Conservation (phyloP, 805 yeast species). For the Clavispora phyllophila region DNA sequence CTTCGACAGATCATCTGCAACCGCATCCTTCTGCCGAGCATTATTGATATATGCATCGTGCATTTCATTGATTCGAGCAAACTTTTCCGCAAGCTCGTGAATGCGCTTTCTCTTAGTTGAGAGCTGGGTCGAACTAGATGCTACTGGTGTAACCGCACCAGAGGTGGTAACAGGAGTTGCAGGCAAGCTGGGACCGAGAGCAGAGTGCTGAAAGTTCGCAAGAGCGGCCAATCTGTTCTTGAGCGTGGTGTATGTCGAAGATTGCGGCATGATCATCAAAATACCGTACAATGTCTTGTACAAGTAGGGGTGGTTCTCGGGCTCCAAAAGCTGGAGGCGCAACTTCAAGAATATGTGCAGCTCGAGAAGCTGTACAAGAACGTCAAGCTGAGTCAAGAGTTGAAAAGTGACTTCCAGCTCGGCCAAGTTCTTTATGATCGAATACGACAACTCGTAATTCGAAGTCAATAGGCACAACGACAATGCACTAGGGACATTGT, state of each 20-base stretch:
- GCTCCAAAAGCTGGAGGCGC: constrained; percentile 84
- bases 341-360: constrained; percentile 87
- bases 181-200: constrained; percentile 5
- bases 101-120: constrained; percentile 35
- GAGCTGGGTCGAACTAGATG: constrained; percentile 19
- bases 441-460: constrained; percentile 80
- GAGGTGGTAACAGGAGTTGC: constrained; percentile 14
- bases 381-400: constrained; percentile 79
- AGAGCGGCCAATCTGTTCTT: constrained; percentile 64
- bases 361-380: constrained; percentile 83
- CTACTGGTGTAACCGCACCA: constrained; percentile 15
- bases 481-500: constrained; percentile 82
- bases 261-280: constrained; percentile 90
- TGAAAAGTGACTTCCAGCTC: constrained; percentile 77
- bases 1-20: neutral
- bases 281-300: constrained; percentile 89
- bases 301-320: constrained; percentile 72
- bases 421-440: constrained; percentile 75
- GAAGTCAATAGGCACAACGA: constrained; percentile 82
- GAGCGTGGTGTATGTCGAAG: constrained; percentile 79
- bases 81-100: constrained; percentile 39
- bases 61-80: constrained; percentile 30
- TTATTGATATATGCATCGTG: constrained; percentile 18
- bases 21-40: constrained; percentile 2
- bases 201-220: constrained; percentile 29